phyloP scores from a whole-genome alignment of 1,284 basidiomycete genomes.

The Boletus mariae region DNA sequence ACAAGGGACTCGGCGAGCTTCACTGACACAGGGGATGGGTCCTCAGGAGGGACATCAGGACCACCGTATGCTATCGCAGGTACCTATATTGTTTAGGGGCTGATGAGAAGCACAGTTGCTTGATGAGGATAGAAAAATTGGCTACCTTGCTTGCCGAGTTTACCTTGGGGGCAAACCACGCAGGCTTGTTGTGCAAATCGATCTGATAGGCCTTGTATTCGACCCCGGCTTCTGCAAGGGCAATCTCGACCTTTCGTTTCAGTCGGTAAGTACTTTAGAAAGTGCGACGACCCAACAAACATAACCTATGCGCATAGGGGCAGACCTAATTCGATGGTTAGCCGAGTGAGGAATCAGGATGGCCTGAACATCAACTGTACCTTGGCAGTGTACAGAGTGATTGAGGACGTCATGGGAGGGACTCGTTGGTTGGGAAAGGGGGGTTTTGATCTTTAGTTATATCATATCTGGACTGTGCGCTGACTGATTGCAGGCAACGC shows the following conservation, averaged over 20 bases:
- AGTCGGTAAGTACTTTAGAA: neutral
- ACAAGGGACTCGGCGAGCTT: constrained; percentile 47
- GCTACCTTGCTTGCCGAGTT: constrained; percentile 61
- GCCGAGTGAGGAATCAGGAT: neutral
- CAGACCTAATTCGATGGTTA: constrained; percentile 9
- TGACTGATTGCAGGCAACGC: neutral
- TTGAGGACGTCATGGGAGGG: constrained; percentile 9
- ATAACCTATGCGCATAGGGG: constrained; percentile 15
- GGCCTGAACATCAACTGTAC: constrained; percentile 20
- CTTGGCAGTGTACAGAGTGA: constrained; percentile 50
- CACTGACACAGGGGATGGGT: constrained; percentile 41
- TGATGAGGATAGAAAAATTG: neutral
- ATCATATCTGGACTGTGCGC: neutral
- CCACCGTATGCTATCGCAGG: constrained; percentile 47
- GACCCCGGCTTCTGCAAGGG: constrained; percentile 52
- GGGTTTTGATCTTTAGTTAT: neutral
- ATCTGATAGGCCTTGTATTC: constrained; percentile 49
- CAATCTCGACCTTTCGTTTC: constrained; percentile 47
- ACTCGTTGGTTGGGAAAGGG: neutral
- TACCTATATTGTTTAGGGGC: constrained; percentile 27
- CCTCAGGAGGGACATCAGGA: constrained; percentile 36
- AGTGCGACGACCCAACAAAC: constrained; percentile 22
- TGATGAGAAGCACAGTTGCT: neutral
- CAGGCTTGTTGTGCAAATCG: constrained; percentile 58
- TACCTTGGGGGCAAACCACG: constrained; percentile 58